These are phyloP conservation scores for Brasilioporus rufonigricans DNA, from an alignment of 768 basidiomycete genomes.

Conservation along the genomic window DNA sequence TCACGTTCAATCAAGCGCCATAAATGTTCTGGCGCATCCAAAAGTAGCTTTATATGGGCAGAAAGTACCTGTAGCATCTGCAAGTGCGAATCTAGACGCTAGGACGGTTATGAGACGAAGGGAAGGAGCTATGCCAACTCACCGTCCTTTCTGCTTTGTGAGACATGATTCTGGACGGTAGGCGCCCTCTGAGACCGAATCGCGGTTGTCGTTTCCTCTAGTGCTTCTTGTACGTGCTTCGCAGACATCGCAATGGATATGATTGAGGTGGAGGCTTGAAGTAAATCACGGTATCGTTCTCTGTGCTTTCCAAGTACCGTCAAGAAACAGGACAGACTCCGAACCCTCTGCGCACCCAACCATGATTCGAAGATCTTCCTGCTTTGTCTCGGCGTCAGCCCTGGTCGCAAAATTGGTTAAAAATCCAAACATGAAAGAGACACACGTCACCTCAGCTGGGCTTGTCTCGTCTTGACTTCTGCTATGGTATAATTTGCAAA, in stretches of 20 bases:
- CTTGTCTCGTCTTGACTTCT: slow-evolving; percentile 66
- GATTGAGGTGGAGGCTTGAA: slow-evolving; percentile 84
- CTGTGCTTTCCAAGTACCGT: slow-evolving; percentile 59
- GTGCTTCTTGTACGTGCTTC: slow-evolving; percentile 55
- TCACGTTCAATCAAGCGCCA: slow-evolving; percentile 85
- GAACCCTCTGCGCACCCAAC: slow-evolving; percentile 70
- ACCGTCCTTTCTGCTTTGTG: slow-evolving; percentile 44
- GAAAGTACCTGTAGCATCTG: slow-evolving; percentile 71
- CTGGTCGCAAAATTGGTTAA: slow-evolving; percentile 35
- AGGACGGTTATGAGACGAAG: slow-evolving; percentile 1
- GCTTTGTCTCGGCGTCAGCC: slow-evolving; percentile 80
- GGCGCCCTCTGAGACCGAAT: slow-evolving; percentile 49
- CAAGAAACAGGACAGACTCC: slow-evolving; percentile 17
- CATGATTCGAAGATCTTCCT: slow-evolving; percentile 85
- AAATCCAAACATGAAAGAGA: neutral
- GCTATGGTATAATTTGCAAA: slow-evolving; percentile 69
- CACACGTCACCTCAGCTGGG: slow-evolving; percentile 57
- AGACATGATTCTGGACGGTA: slow-evolving; percentile 41
- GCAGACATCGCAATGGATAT: slow-evolving; percentile 73
- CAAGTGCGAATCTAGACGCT: slow-evolving; percentile 57
- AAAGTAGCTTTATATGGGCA: slow-evolving; percentile 85
- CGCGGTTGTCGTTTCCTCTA: slow-evolving; percentile 59
- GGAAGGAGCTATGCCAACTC: slow-evolving; percentile 9
- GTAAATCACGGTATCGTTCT: slow-evolving; percentile 85
- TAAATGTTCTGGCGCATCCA: slow-evolving; percentile 89